Percentiles rank a stretch among this genome's conserved stretches.
These are phyloP conservation scores for Tephrocybe sp. DNA, from an alignment of 768 basidiomycete species.

Conservation along the genomic window DNA sequence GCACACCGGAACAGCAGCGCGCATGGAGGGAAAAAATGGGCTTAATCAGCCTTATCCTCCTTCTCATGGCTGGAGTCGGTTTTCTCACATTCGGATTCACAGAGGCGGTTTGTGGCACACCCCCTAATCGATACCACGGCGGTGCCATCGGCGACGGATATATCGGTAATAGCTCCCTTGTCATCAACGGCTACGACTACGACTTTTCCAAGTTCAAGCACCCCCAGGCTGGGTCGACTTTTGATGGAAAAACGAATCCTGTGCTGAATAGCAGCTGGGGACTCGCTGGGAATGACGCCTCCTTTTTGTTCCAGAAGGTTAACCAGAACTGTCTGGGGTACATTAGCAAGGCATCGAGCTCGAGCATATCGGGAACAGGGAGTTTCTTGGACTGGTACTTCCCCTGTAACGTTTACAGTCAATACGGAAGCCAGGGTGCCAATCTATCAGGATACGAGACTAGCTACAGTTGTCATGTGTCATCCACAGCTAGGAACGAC, in stretches of 20 bases:
- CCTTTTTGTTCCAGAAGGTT: conserved; percentile 92
- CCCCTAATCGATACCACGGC: conserved; percentile 78
- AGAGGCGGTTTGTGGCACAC: conserved; percentile 85
- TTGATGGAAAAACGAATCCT: conserved; percentile 83
- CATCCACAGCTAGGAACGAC: conserved; percentile 45
- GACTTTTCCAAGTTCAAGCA: conserved; percentile 88
- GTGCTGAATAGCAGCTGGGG: conserved; percentile 74
- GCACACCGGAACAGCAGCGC: conserved; percentile 88
- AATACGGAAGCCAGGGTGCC: conserved; percentile 54
- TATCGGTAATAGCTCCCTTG: conserved; percentile 77
- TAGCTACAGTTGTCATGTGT: conserved; percentile 71
- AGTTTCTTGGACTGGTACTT: conserved; percentile 88
- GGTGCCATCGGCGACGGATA: conserved; percentile 68
- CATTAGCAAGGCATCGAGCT: conserved; percentile 69
- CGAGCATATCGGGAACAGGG: conserved; percentile 65
- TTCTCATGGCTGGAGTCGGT: conserved; percentile 92
- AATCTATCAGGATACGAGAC: conserved; percentile 71
- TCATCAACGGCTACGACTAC: conserved; percentile 94
- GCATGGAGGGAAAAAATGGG: conserved; percentile 99
- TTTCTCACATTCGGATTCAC: conserved; percentile 99
- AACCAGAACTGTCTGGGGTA: conserved; percentile 79
- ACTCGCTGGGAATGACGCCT: conserved; percentile 84
- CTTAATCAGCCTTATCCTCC: conserved; percentile 71
- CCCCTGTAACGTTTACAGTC: conserved; percentile 90
- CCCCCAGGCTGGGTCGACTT: conserved; percentile 60